Evolutionary conservation across 345 rosid genomes (phyloP).

Genomic region (Camelina sativa): DNA sequence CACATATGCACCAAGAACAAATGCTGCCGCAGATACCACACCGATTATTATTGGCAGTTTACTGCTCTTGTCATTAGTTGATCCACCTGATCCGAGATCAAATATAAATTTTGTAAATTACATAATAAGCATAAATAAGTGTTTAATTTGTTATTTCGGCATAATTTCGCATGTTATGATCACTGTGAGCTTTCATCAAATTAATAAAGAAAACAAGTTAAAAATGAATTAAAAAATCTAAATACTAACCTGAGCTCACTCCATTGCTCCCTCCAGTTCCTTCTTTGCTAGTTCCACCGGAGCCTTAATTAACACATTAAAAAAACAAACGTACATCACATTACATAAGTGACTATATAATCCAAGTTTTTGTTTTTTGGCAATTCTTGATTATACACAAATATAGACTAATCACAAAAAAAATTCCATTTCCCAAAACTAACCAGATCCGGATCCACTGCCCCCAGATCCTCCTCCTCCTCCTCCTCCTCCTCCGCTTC

Average conservation of each 20-base stretch:
- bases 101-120: no score
- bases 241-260: neutral
- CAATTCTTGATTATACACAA: neutral
- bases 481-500: conserved; percentile 6
- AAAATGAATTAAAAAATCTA: neutral
- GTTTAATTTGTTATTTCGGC: no score
- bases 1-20: neutral
- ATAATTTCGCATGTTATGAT: neutral
- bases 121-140: no score
- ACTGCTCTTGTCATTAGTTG: conserved; percentile 14
- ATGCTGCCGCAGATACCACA: neutral
- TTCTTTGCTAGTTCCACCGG: conserved; percentile 3
- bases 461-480: neutral
- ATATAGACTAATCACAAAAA: neutral
- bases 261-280: conserved; percentile 3
- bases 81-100: conserved; percentile 13
- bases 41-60: conserved; percentile 32
- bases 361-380: neutral
- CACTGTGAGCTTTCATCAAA: neutral
- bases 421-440: neutral
- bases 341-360: neutral
- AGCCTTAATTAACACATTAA: neutral
- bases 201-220: neutral
- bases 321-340: neutral
- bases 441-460: conserved; percentile 13